Base-by-base conservation (phyloP, 768 basidiomycete genomes). In the Galerina sulciceps region DNA sequence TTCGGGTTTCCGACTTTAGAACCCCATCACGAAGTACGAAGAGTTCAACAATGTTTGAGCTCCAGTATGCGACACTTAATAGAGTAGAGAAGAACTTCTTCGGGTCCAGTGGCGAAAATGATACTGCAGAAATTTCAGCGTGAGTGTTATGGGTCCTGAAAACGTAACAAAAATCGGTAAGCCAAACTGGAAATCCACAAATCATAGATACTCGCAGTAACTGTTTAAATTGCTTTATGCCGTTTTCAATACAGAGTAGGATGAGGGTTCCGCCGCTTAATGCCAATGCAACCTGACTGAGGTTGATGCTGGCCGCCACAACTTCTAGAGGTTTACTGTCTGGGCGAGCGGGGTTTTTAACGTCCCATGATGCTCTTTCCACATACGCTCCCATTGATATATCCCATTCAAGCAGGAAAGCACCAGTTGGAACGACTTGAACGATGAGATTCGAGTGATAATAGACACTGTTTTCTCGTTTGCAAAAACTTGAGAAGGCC, bases 51-150 rank as follows among this genome's bases (percentile, higher is more conserved):
- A 71, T 65, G 63, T 88, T 89, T 3, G 83, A 81, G 18, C 81
- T 81, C 93, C 94, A 96, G 64, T 91, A 91, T 0, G 87, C 85
- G n/a, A 90, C 85, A 0, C 81, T 84, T 23, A 90, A 71, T 52
- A 81, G 63, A 15, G 63, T 71, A 0, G 90, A 71, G 53, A 77
- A 86, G 34, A 72, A 67, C 61, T 80, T 80, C 10, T 69, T 62
- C 0, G 75, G 66, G 62, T 89, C 82, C 15, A 85, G 65, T 0
- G 88, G 86, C 3, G 77, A 68, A 62, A 91, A 85, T 0, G 88
- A 87, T 35, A 95, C 73, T 0, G 89, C 82, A 10, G 92, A 90
- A 51, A 94, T 84, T 65, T 94, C 90, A 13, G 65, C 58, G 11
- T 56, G 60, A 9, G 53, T 58, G 15, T 48, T 38, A 48, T 58